Evolutionary conservation across 345 rosid species (phyloP).

Genomic region (Corchorus olitorius): DNA sequence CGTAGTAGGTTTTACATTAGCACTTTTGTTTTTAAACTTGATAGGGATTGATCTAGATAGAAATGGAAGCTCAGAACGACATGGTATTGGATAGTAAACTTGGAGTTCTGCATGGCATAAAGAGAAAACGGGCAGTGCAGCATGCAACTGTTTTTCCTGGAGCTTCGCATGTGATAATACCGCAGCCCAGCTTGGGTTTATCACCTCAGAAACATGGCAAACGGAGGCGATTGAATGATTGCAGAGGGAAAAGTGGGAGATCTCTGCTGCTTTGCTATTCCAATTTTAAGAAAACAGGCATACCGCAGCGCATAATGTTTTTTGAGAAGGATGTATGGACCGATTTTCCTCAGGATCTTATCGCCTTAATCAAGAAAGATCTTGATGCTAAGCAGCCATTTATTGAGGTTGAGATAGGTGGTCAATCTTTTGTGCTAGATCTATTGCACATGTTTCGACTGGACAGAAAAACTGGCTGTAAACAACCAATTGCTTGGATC

Average conservation of each 20-base stretch:
- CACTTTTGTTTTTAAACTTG: conserved; percentile 2
- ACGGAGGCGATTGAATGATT: conserved; percentile 50
- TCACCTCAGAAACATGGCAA: conserved; percentile 39
- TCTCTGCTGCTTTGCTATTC: conserved; percentile 62
- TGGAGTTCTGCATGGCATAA: conserved; percentile 39
- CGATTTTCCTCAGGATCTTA: conserved; percentile 55
- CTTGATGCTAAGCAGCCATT: conserved; percentile 63
- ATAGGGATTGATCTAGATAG: conserved; percentile 30
- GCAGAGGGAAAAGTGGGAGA: conserved; percentile 31
- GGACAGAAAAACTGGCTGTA: conserved; percentile 65
- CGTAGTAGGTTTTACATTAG: neutral
- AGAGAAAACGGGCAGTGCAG: conserved; percentile 52
- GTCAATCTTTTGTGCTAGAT: conserved; percentile 59
- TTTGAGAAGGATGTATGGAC: conserved; percentile 79
- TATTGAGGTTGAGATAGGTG: conserved; percentile 55
- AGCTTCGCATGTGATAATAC: conserved; percentile 35
- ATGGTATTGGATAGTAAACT: conserved; percentile 61
- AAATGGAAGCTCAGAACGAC: conserved; percentile 62
- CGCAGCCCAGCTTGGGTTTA: conserved; percentile 33
- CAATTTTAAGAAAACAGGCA: conserved; percentile 66
- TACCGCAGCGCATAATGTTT: conserved; percentile 71
- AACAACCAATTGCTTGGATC: conserved; percentile 90
- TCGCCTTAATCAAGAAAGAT: conserved; percentile 52
- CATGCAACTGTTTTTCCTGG: conserved; percentile 43
- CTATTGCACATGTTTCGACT: conserved; percentile 78